phyloP scores from a whole-genome alignment of 139 green algal genomes.

The Auxenochlorella protothecoides region DNA sequence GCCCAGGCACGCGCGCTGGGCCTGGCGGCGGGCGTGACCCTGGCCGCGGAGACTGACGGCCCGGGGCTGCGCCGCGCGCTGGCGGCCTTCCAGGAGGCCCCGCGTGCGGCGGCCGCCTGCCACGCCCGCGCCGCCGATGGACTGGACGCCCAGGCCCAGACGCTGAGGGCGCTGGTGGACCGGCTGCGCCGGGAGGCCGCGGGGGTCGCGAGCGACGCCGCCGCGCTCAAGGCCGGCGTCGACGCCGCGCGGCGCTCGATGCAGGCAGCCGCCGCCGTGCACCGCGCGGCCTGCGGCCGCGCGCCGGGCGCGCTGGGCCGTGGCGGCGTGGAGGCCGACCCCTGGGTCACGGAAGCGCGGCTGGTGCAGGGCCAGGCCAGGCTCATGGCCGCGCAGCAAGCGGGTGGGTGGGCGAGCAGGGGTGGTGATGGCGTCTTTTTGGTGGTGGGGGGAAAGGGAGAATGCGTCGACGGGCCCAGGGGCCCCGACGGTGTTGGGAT shows the following conservation, averaged over 20 bases:
- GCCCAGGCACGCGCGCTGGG: slow-evolving; percentile 24
- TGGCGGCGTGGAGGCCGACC: slow-evolving; percentile 34
- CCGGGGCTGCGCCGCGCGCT: slow-evolving; percentile 24
- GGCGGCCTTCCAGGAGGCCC: slow-evolving; percentile 23
- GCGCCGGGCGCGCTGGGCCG: background rate
- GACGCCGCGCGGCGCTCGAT: slow-evolving; percentile 21
- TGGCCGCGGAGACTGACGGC: slow-evolving; percentile 32
- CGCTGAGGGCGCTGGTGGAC: background rate
- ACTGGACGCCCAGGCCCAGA: slow-evolving; percentile 4
- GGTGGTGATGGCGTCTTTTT: background rate
- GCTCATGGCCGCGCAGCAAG: background rate
- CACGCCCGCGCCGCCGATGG: slow-evolving; percentile 14
- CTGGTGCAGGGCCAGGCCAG: slow-evolving; percentile 6
- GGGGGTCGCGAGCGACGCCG: slow-evolving; percentile 8
- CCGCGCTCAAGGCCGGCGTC: slow-evolving; percentile 12
- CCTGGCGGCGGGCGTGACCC: slow-evolving; percentile 8
- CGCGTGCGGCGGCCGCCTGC: slow-evolving; percentile 11
- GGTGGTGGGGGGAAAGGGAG: background rate
- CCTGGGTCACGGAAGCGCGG: slow-evolving; percentile 35
- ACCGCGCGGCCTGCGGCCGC: slow-evolving; percentile 23
- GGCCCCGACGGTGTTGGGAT: background rate
- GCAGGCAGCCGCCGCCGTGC: slow-evolving; percentile 17
- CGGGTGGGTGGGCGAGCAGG: background rate
- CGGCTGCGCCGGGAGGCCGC: slow-evolving; percentile 10
- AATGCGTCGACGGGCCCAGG: too few species aligned